phyloP scores from a whole-genome alignment of 805 yeast species.

The Ogataea dorogensis region DNA sequence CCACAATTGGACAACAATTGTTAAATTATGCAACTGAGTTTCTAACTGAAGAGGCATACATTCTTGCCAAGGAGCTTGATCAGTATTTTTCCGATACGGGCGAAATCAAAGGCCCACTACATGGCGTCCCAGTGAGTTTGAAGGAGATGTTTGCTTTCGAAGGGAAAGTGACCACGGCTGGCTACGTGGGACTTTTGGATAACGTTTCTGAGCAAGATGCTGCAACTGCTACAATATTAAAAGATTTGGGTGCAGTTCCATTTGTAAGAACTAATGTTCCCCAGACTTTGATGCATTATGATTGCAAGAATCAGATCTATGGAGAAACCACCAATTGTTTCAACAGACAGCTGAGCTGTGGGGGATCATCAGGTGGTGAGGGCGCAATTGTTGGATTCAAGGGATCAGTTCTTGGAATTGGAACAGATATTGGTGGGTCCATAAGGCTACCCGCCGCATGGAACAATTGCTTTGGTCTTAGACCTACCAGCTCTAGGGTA shows the following conservation, averaged over 20 bases:
- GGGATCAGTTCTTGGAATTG: conserved; percentile 3
- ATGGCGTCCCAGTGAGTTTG: conserved; percentile 53
- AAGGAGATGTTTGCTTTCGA: conserved; percentile 45
- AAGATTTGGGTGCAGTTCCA: conserved; percentile 51
- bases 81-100: conserved; percentile 46
- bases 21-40: conserved; percentile 40
- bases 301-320: conserved; percentile 48
- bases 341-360: conserved; percentile 51
- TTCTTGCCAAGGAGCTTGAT: conserved; percentile 54
- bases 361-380: conserved; percentile 48
- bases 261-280: conserved; percentile 58
- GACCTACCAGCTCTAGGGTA: conserved; percentile 48
- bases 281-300: conserved; percentile 54
- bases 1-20: conserved; percentile 57
- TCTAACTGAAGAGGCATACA: conserved; percentile 58
- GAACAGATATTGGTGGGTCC: conserved; percentile 4
- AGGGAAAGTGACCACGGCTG: conserved; percentile 50
- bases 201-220: conserved; percentile 36
- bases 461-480: conserved; percentile 47
- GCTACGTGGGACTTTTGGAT: conserved; percentile 40
- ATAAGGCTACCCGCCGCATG: conserved; percentile 46
- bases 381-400: conserved; percentile 1
- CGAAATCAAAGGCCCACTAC: conserved; percentile 57
- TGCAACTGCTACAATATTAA: conserved; percentile 38
- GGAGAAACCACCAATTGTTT: conserved; percentile 51